A percentile compares a stretch with the other conserved stretches of the same genome.
phyloP scores from a whole-genome alignment of 768 basidiomycete species.

The Mycena olivaceomarginata region DNA sequence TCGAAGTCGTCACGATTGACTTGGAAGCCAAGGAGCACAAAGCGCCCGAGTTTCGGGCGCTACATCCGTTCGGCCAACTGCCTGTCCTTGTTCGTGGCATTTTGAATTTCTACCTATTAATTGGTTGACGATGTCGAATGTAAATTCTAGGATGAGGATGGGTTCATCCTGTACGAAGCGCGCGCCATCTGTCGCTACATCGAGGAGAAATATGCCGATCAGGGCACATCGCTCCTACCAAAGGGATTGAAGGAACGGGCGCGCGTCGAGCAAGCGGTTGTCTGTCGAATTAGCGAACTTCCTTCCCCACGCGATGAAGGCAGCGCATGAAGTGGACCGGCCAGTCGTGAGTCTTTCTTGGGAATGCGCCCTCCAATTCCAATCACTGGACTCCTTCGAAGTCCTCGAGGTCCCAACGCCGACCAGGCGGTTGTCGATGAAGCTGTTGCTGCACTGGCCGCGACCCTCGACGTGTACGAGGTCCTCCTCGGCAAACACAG shows the following conservation, averaged over 20 bases:
- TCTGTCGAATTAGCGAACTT: conserved; percentile 66
- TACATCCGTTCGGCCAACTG: conserved; percentile 15
- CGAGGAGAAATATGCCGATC: conserved; percentile 61
- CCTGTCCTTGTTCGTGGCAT: not conserved
- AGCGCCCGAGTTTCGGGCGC: not conserved
- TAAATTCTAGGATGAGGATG: not conserved
- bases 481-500: conserved; percentile 62
- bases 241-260: conserved; percentile 44
- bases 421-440: conserved; percentile 53
- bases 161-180: conserved; percentile 58
- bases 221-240: conserved; percentile 65
- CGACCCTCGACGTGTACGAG: conserved; percentile 64
- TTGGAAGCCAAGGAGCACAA: not conserved
- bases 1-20: not conserved
- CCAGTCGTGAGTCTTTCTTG: conserved; percentile 53
- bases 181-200: conserved; percentile 70
- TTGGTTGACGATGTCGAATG: no score
- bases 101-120: not conserved
- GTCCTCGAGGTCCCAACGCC: conserved; percentile 47
- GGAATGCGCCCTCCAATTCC: not conserved
- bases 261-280: conserved; percentile 57
- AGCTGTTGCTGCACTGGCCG: conserved; percentile 48
- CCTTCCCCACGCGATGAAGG: conserved; percentile 56
- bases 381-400: not conserved
- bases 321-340: conserved; percentile 62